These are phyloP conservation scores for Raffaelea arxii DNA, from an alignment of 2,329 filamentous ascomycete species.

Conservation along the genomic window DNA sequence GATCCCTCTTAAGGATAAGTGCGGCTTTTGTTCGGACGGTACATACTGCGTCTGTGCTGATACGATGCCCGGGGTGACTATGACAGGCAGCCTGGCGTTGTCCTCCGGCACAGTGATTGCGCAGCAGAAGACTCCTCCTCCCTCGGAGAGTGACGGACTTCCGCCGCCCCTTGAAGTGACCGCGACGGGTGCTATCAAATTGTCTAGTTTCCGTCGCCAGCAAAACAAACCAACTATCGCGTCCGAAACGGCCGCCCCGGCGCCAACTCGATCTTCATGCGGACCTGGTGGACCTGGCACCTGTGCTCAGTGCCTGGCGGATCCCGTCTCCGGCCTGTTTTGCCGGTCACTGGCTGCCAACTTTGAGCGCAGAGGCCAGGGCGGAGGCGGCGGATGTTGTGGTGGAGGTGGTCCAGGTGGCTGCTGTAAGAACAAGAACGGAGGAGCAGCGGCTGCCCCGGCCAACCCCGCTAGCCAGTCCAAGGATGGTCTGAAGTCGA, in stretches of 20 bases:
- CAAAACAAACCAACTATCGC: slow-evolving; percentile 15
- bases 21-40: slow-evolving; percentile 74
- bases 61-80: slow-evolving; percentile 18
- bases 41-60: slow-evolving; percentile 78
- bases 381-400: slow-evolving; percentile 38
- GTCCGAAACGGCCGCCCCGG: slow-evolving; percentile 10
- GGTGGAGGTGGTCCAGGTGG: slow-evolving; percentile 52
- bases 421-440: slow-evolving; percentile 46
- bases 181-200: slow-evolving; percentile 50
- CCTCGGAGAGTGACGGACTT: slow-evolving; percentile 50
- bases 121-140: slow-evolving; percentile 47
- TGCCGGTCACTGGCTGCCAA: slow-evolving; percentile 70
- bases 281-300: slow-evolving; percentile 65
- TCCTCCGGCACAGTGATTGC: slow-evolving; percentile 18
- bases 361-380: slow-evolving; percentile 30
- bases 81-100: slow-evolving; percentile 27
- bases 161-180: slow-evolving; percentile 50
- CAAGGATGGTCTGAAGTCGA: slow-evolving; percentile 18
- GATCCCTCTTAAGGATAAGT: slow-evolving; percentile 54
- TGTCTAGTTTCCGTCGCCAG: slow-evolving; percentile 34
- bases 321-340: slow-evolving; percentile 73
- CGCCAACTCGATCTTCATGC: slow-evolving; percentile 30
- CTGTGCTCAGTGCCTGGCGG: slow-evolving; percentile 67
- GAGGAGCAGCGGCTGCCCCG: slow-evolving; percentile 13
- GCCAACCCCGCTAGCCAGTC: neutral